phyloP scores from a whole-genome alignment of 2,329 filamentous ascomycete genomes.

The Aplosporella prunicola region DNA sequence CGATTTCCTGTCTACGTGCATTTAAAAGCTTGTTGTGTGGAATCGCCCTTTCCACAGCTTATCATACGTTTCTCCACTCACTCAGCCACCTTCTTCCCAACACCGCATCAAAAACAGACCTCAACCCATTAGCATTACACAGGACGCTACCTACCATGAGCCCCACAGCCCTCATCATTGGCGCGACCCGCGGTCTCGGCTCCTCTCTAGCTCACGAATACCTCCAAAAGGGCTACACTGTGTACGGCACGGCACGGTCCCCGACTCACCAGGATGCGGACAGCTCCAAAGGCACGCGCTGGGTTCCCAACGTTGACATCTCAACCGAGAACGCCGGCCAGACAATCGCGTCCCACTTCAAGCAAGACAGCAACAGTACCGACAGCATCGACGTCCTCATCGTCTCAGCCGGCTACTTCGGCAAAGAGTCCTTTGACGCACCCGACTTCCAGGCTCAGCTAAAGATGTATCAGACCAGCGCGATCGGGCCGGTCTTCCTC shows the following conservation, averaged over 20 bases:
- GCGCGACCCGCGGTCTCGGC: slow-evolving; percentile 60
- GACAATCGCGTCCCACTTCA: slow-evolving; percentile 38
- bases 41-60: too few relatives aligned
- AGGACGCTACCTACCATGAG: slow-evolving; percentile 24
- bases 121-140: too few relatives aligned
- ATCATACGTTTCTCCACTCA: too few relatives aligned
- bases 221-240: slow-evolving; percentile 35
- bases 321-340: slow-evolving; percentile 18
- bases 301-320: slow-evolving; percentile 52
- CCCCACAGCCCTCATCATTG: slow-evolving; percentile 52
- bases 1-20: too few relatives aligned
- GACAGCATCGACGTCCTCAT: slow-evolving; percentile 39
- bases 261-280: slow-evolving; percentile 33
- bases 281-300: slow-evolving; percentile 38
- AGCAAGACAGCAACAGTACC: slow-evolving; percentile 34
- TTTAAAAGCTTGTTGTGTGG: too few relatives aligned
- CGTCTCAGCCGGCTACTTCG: slow-evolving; percentile 61
- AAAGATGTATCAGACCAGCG: slow-evolving; percentile 60
- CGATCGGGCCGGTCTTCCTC: slow-evolving; percentile 57
- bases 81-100: too few relatives aligned
- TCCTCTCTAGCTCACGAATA: slow-evolving; percentile 53
- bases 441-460: slow-evolving; percentile 59
- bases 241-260: slow-evolving; percentile 53
- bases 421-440: slow-evolving; percentile 45
- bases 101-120: too few relatives aligned